phyloP scores from a whole-genome alignment of 257 asterid genomes.

The Ajuga chamaepitys region DNA sequence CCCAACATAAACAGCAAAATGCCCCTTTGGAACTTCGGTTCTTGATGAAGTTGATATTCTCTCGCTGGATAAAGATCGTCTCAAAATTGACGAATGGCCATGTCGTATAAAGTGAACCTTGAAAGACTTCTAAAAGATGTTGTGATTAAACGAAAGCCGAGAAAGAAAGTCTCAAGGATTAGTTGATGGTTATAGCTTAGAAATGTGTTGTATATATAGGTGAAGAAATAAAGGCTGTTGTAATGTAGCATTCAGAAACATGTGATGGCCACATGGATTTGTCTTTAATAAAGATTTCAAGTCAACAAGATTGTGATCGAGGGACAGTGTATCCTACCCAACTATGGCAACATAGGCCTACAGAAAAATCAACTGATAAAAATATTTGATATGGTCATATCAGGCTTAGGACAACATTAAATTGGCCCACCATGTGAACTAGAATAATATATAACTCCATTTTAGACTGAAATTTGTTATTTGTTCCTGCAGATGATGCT shows the following conservation, averaged over 20 bases:
- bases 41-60: neutral
- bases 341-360: neutral
- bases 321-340: neutral
- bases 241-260: too few species aligned
- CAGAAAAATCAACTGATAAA: too few species aligned
- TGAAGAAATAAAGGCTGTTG: neutral
- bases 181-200: neutral
- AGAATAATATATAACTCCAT: too few species aligned
- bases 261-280: neutral
- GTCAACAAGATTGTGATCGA: neutral
- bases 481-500: too few species aligned
- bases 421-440: too few species aligned
- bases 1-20: conserved; percentile 10
- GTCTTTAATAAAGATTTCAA: neutral
- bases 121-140: too few species aligned
- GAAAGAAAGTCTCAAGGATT: neutral
- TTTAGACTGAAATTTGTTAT: too few species aligned
- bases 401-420: too few species aligned
- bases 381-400: too few species aligned
- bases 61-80: neutral
- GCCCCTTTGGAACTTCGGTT: conserved; percentile 18
- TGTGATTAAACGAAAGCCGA: too few species aligned
- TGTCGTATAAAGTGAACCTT: neutral
- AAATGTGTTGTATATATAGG: neutral
- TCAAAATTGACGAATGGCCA: conserved; percentile 15